Evolutionary conservation across 1,139 yeast species (phyloP).

Genomic region (Zygosaccharomyces sapae): DNA sequence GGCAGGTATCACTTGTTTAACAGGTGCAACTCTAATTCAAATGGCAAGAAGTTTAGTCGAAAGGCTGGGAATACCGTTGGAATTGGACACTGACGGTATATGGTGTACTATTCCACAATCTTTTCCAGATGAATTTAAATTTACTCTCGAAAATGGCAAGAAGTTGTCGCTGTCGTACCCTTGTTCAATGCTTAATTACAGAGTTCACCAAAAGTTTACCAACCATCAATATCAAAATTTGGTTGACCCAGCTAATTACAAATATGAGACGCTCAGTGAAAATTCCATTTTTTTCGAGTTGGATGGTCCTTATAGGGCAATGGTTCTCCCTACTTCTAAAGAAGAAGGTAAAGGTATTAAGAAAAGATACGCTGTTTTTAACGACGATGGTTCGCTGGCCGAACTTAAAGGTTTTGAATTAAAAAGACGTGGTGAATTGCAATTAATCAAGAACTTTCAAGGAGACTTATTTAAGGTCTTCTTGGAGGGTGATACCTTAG

Average conservation of each 20-base stretch:
- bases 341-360: constrained; percentile 97
- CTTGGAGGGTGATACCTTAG: constrained; percentile 75
- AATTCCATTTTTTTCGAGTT: constrained; percentile 97
- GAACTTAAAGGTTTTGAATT: constrained; percentile 96
- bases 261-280: constrained; percentile 76
- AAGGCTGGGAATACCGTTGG: constrained; percentile 90
- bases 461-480: constrained; percentile 90
- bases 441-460: constrained; percentile 89
- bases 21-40: constrained; percentile 97
- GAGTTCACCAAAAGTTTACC: constrained; percentile 86
- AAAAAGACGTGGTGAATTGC: constrained; percentile 94
- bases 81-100: constrained; percentile 97
- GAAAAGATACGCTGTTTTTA: constrained; percentile 95
- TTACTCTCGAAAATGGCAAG: constrained; percentile 74
- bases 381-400: constrained; percentile 88
- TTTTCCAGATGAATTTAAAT: constrained; percentile 83
- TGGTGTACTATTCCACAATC: constrained; percentile 96
- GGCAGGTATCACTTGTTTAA: constrained; percentile 98
- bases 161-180: constrained; percentile 80
- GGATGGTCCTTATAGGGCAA: constrained; percentile 97
- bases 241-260: constrained; percentile 61
- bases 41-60: constrained; percentile 95
- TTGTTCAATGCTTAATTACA: constrained; percentile 91
- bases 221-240: constrained; percentile 92
- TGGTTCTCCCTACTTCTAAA: constrained; percentile 94